Evolutionary conservation across 441 rosid species (phyloP).

Genomic region (Hura crepitans): DNA sequence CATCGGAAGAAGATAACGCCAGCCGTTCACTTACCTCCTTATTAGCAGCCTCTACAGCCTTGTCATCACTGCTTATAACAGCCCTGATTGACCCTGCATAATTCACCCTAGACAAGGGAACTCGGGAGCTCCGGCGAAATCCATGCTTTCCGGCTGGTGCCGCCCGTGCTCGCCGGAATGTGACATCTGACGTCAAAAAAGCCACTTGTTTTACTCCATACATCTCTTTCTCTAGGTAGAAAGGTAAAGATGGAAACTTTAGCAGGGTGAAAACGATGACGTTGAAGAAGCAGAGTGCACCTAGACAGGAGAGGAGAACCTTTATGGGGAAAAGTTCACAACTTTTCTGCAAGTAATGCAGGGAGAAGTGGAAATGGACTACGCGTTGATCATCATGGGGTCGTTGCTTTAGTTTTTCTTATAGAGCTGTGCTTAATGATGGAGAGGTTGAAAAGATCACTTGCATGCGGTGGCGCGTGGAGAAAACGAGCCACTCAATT

Average conservation of each 20-base stretch:
- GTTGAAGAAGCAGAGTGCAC: background rate
- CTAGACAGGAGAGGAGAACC: background rate
- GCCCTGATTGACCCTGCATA: conserved; percentile 36
- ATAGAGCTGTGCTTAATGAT: background rate
- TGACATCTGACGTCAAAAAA: conserved; percentile 39
- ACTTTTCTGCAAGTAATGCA: background rate
- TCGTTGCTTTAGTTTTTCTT: too few relatives aligned
- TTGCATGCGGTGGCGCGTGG: background rate
- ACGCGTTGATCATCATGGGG: background rate
- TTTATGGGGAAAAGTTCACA: background rate
- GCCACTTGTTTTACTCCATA: conserved; percentile 30
- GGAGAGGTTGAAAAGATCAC: background rate
- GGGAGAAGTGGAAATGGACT: background rate
- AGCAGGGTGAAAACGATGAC: background rate
- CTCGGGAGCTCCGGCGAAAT: background rate
- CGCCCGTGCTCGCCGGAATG: conserved; percentile 34
- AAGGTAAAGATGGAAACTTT: background rate
- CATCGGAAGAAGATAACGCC: conserved; percentile 13
- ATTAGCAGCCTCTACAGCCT: conserved; percentile 39
- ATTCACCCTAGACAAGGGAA: conserved; percentile 17
- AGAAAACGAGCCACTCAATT: background rate
- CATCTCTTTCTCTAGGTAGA: conserved; percentile 24
- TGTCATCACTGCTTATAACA: conserved; percentile 63
- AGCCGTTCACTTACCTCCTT: conserved; percentile 24
- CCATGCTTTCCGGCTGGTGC: conserved; percentile 16